Evolutionary conservation across 2,329 filamentous ascomycete species (phyloP).

Genomic region (Chaetomium sp.): DNA sequence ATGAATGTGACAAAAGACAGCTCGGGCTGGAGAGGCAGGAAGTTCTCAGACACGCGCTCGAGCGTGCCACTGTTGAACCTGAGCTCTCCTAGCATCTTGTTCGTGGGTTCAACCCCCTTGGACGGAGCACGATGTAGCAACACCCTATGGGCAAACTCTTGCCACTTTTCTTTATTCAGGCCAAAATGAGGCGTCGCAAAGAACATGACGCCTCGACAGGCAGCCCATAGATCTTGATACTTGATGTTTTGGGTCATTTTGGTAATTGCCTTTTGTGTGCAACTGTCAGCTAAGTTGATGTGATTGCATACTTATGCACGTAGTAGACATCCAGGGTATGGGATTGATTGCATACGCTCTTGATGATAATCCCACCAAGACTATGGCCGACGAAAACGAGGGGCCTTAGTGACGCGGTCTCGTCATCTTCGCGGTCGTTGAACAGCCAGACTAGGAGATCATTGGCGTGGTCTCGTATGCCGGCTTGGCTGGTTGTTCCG

Average conservation of each 20-base stretch:
- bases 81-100: neutral
- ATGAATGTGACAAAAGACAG: neutral
- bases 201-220: slow-evolving; percentile 1
- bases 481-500: neutral
- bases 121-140: neutral
- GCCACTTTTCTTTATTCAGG: neutral
- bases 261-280: neutral
- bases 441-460: neutral
- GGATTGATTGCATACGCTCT: neutral
- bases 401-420: neutral
- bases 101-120: neutral
- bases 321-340: too few relatives aligned
- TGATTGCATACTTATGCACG: neutral
- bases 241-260: neutral
- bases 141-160: neutral
- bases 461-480: neutral
- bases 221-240: neutral
- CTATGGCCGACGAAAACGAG: neutral
- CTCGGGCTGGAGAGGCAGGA: neutral
- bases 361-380: neutral
- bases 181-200: neutral
- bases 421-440: neutral
- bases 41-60: neutral
- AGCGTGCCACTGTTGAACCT: neutral
- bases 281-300: neutral